phyloP scores from a whole-genome alignment of 2,329 filamentous ascomycete species.

The Pseudocercospora crystallina region DNA sequence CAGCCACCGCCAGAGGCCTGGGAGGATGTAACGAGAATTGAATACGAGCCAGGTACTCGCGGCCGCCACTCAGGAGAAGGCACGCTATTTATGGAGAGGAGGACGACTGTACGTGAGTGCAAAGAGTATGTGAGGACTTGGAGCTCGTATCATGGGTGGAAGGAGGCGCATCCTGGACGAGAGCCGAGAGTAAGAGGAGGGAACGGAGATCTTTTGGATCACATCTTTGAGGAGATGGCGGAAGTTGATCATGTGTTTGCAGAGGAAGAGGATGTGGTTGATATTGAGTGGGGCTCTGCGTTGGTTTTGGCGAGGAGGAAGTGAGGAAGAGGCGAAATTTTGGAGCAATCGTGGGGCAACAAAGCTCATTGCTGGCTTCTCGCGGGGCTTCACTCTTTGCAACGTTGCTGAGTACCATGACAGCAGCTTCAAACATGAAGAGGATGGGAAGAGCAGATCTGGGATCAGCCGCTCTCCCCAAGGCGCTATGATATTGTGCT shows the following conservation, averaged over 20 bases:
- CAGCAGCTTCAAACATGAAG: too few relatives aligned
- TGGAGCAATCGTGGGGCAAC: too few relatives aligned
- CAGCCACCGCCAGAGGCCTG: conserved; percentile 54
- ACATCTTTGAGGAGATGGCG: conserved; percentile 60
- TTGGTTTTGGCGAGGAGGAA: conserved; percentile 57
- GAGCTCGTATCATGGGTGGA: conserved; percentile 61
- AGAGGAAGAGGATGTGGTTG: conserved; percentile 51
- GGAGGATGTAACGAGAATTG: conserved; percentile 53
- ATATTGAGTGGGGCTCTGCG: conserved; percentile 62
- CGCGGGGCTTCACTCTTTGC: too few relatives aligned
- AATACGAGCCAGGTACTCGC: conserved; percentile 56
- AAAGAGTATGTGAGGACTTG: conserved; percentile 64
- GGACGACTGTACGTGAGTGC: conserved; percentile 56
- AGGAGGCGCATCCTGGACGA: conserved; percentile 53
- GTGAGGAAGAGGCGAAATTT: too few relatives aligned
- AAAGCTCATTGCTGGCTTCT: too few relatives aligned
- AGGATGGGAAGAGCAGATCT: too few relatives aligned
- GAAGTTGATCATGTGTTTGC: conserved; percentile 54
- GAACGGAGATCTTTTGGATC: conserved; percentile 61
- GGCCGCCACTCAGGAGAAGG: conserved; percentile 43
- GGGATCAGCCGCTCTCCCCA: too few relatives aligned
- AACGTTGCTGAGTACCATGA: too few relatives aligned
- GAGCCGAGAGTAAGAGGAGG: conserved; percentile 56
- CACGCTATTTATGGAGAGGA: conserved; percentile 54
- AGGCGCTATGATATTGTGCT: too few relatives aligned